Evolutionary conservation across 495 filamentous ascomycete genomes (phyloP), one percentile per base, ranked within the genome.

Genomic region (Aspergillus coremiiformis): DNA sequence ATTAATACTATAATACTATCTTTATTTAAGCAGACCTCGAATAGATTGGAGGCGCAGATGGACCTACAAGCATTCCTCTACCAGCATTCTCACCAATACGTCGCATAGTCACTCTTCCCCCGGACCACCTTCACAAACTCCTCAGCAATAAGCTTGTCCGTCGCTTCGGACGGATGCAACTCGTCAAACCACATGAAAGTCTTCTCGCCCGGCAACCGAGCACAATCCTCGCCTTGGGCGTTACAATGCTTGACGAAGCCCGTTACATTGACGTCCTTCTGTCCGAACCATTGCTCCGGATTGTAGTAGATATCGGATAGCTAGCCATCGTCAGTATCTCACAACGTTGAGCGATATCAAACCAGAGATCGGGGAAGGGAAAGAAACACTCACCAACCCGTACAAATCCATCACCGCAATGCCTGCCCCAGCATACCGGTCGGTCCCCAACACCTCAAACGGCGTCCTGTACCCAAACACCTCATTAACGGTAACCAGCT

Each of bases 381-480:
- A 44, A 30, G 29, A 3, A 21, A 43, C 26, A 59, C 70, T 37
- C 52, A 78, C 73, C 48, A 89, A 67, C 44, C 64, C 68, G 63
- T 87, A 78, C 24, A 84, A 74, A 66, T 89, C 76, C 58, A 83
- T 82, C 37, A 88, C 55, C 23, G 80, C 81, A 54, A 90, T 66
- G 4, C 77, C 76, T 3, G 81, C 79, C 21, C 75, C 78, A 0
- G 78, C 78, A 68, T 78, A 87, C 29, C 81, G 66, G 9, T 71
- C 66, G 56, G 69, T 67, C 48, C 86, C 50, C 17, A 70, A 21
- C 3, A 70, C 52, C 57, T 85, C 76, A 53, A 75, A 76, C 5
- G 84, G 77, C 14, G 79, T 78, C 30, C 79, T 78, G 59, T 85
- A 87, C 21, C 71, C 58, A 57, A 74, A 86, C 44, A 85, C 73